Conservation (phyloP, 2,329 filamentous ascomycete genomes). For the Nothophoma quercina region DNA sequence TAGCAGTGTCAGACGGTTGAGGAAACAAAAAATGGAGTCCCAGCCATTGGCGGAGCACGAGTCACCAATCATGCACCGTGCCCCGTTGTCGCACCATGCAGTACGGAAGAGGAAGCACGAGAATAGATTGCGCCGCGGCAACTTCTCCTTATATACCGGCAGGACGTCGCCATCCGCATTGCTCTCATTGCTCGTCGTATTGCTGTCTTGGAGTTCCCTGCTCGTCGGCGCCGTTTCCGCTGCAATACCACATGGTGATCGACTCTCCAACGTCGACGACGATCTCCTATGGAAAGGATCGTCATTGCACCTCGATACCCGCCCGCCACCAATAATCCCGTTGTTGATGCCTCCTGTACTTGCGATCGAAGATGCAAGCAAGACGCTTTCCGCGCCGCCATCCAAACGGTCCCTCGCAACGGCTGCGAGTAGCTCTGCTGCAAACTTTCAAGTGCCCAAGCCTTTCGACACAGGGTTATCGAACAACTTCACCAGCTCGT, state of each 20-base stretch:
- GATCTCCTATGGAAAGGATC: slow-evolving; percentile 41
- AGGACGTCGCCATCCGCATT: slow-evolving; percentile 24
- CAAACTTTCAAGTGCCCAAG: slow-evolving; percentile 46
- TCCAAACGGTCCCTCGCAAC: slow-evolving; percentile 38
- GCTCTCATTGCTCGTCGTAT: slow-evolving; percentile 36
- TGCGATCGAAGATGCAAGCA: slow-evolving; percentile 33
- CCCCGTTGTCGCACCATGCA: slow-evolving; percentile 46
- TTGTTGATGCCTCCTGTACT: slow-evolving; percentile 46
- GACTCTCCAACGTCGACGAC: slow-evolving; percentile 32
- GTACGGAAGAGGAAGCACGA: slow-evolving; percentile 29
- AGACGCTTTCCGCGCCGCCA: slow-evolving; percentile 29
- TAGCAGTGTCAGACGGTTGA: slow-evolving; percentile 22
- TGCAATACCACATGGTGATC: slow-evolving; percentile 42
- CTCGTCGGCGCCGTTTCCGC: slow-evolving; percentile 39
- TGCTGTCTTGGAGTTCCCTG: slow-evolving; percentile 37
- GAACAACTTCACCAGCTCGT: slow-evolving; percentile 64
- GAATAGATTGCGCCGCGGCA: slow-evolving; percentile 26
- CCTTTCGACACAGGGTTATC: slow-evolving; percentile 59
- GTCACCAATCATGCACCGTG: slow-evolving; percentile 31
- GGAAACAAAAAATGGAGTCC: slow-evolving; percentile 19
- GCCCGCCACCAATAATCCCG: slow-evolving; percentile 37
- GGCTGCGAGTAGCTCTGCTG: slow-evolving; percentile 28
- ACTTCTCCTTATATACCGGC: slow-evolving; percentile 27
- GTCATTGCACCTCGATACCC: slow-evolving; percentile 40
- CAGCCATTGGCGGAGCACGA: slow-evolving; percentile 28